Percentiles rank a stretch among this genome's conserved stretches.
phyloP scores from a whole-genome alignment of 208 protist species.

The Strigomonas culicis region DNA sequence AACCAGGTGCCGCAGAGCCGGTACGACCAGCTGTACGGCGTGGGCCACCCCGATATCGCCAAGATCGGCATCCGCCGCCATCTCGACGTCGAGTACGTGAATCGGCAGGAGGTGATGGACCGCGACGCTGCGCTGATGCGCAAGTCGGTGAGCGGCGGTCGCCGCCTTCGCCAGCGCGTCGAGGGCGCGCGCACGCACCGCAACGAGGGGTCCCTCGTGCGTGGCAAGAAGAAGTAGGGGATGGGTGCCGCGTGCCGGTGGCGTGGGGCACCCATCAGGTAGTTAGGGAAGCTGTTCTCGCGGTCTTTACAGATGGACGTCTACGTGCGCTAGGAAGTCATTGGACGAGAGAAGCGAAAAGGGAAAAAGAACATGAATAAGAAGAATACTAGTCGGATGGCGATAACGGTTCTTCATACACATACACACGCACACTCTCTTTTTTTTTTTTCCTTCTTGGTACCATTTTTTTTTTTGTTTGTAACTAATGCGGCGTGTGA shows the following conservation, averaged over 20 bases:
- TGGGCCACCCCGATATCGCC: conserved; percentile 76
- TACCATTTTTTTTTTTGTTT: neutral
- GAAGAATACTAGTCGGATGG: too few species aligned
- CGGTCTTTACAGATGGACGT: too few species aligned
- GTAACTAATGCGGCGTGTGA: too few species aligned
- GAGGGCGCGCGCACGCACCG: conserved; percentile 74
- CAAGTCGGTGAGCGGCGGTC: conserved; percentile 56
- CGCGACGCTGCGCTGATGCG: conserved; percentile 73
- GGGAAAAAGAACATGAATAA: too few species aligned
- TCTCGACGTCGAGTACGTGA: conserved; percentile 77
- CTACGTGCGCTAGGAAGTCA: too few species aligned
- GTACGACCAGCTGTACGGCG: conserved; percentile 85
- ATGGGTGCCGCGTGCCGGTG: neutral
- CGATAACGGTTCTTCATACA: too few species aligned
- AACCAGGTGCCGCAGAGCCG: conserved; percentile 87
- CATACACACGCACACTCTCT: too few species aligned
- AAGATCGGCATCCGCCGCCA: conserved; percentile 87
- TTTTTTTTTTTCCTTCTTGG: neutral
- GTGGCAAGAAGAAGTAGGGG: conserved; percentile 15
- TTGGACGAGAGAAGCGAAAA: too few species aligned
- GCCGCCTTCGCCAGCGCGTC: conserved; percentile 71
- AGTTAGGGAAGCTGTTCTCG: too few species aligned
- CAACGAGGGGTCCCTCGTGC: conserved; percentile 44
- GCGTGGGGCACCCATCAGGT: too few species aligned
- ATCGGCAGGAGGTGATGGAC: conserved; percentile 71